phyloP scores from a whole-genome alignment of 306 rosid genomes.

The Acacia confusa region DNA sequence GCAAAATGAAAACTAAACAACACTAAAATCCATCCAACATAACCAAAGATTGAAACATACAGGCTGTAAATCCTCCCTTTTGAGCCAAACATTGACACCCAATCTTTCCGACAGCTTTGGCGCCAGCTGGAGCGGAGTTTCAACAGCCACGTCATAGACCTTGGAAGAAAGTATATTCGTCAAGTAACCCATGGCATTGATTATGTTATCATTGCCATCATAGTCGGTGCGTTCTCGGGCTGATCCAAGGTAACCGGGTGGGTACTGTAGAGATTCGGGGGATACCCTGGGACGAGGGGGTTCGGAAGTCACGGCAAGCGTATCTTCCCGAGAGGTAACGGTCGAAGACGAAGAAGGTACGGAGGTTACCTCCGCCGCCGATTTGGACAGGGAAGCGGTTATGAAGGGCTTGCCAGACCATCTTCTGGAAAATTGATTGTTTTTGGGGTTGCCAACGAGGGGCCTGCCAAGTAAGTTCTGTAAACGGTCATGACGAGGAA shows the following conservation, averaged over 20 bases:
- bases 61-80: constrained; percentile 89
- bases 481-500: background rate
- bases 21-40: background rate
- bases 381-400: constrained; percentile 53
- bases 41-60: constrained; percentile 44
- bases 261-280: constrained; percentile 62
- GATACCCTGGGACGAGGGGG: constrained; percentile 40
- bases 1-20: background rate
- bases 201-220: constrained; percentile 23
- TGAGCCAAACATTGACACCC: constrained; percentile 79
- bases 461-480: background rate
- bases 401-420: constrained; percentile 26
- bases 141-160: constrained; percentile 83
- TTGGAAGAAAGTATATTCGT: constrained; percentile 80
- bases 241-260: constrained; percentile 80
- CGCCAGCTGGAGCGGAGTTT: constrained; percentile 82
- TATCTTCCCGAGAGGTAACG: constrained; percentile 27
- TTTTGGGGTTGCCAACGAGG: background rate
- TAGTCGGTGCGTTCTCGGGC: constrained; percentile 43
- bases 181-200: constrained; percentile 68
- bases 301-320: background rate
- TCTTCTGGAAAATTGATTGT: background rate
- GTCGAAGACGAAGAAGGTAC: constrained; percentile 17
- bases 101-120: constrained; percentile 69
- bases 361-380: constrained; percentile 32